Conservation (phyloP, 75 land plant genomes). For the Ceratopteris richardii region DNA sequence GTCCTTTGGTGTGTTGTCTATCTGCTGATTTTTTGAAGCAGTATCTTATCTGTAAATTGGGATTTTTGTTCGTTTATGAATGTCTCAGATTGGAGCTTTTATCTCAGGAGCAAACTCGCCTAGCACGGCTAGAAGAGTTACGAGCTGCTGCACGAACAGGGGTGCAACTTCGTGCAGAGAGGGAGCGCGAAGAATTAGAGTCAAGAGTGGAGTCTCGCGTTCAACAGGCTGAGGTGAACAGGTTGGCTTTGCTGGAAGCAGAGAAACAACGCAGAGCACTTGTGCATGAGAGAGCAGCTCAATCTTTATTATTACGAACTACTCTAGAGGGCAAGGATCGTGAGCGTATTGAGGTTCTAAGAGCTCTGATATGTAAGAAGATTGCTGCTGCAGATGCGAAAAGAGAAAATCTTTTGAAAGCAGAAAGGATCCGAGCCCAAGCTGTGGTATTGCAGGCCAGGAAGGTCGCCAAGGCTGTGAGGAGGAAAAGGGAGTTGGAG, state of each 20-base stretch:
- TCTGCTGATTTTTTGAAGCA: too few species aligned
- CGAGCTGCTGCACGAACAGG: slow-evolving; percentile 82
- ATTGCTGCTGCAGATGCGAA: slow-evolving; percentile 95
- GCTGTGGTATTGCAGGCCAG: slow-evolving; percentile 68
- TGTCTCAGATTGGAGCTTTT: slow-evolving; percentile 61
- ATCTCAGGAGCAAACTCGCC: slow-evolving; percentile 72
- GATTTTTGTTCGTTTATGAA: too few species aligned
- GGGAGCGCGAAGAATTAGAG: slow-evolving; percentile 73
- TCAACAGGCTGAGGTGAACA: slow-evolving; percentile 84
- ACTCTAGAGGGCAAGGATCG: slow-evolving; percentile 58
- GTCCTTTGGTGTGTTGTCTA: too few species aligned
- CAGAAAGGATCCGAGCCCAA: slow-evolving; percentile 74
- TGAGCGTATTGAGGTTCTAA: slow-evolving; percentile 54
- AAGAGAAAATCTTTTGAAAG: slow-evolving; percentile 62
- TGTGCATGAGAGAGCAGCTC: slow-evolving; percentile 62
- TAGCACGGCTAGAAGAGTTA: slow-evolving; percentile 78
- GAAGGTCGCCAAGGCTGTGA: slow-evolving; percentile 69
- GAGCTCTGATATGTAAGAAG: slow-evolving; percentile 66
- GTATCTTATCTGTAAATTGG: too few species aligned
- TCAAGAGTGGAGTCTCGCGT: slow-evolving; percentile 73
- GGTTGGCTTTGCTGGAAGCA: slow-evolving; percentile 72
- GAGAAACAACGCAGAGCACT: slow-evolving; percentile 66
- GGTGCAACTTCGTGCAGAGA: slow-evolving; percentile 75
- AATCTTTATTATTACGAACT: slow-evolving; percentile 39
- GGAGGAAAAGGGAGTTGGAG: slow-evolving; percentile 69